Conservation (phyloP, 495 filamentous ascomycete genomes). For the Aspergillus leporis region DNA sequence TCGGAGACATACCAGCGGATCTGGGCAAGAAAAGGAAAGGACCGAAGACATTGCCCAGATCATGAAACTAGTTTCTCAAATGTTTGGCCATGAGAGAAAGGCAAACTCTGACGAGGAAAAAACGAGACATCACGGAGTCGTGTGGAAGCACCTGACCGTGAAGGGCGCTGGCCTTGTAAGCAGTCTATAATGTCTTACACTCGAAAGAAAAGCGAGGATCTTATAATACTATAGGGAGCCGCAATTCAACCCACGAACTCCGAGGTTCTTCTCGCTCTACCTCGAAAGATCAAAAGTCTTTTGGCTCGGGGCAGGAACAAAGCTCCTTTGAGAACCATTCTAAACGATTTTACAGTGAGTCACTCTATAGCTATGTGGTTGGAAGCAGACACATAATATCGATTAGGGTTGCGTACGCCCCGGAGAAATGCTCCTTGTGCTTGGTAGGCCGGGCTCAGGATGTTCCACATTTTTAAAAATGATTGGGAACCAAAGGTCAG, state of each 20-base stretch:
- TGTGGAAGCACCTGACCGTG: conserved; percentile 63
- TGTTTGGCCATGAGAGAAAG: conserved; percentile 63
- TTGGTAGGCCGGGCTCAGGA: conserved; percentile 70
- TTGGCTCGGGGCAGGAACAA: conserved; percentile 44
- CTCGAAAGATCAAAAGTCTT: conserved; percentile 51
- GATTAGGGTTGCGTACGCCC: conserved; percentile 46
- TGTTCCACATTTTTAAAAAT: conserved; percentile 74
- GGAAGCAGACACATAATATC: conserved; percentile 18
- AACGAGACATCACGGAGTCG: conserved; percentile 55
- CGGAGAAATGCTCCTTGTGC: conserved; percentile 59
- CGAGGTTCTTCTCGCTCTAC: conserved; percentile 61
- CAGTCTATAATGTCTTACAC: neutral
- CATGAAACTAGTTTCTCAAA: conserved; percentile 58
- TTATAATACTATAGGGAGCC: conserved; percentile 43
- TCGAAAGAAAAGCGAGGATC: neutral
- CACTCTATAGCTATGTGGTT: conserved; percentile 36
- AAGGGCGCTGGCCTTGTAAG: conserved; percentile 58
- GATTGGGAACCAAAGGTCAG: conserved; percentile 64
- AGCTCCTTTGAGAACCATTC: conserved; percentile 57
- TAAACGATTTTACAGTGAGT: conserved; percentile 59
- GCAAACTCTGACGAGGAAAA: conserved; percentile 67
- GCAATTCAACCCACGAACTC: conserved; percentile 64
- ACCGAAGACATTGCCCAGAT: conserved; percentile 53
- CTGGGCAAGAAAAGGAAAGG: conserved; percentile 41
- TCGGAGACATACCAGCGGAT: conserved; percentile 44